These are phyloP conservation scores for Chloris gayana DNA, from an alignment of 176 grass and related monocot genomes.

Conservation along the genomic window DNA sequence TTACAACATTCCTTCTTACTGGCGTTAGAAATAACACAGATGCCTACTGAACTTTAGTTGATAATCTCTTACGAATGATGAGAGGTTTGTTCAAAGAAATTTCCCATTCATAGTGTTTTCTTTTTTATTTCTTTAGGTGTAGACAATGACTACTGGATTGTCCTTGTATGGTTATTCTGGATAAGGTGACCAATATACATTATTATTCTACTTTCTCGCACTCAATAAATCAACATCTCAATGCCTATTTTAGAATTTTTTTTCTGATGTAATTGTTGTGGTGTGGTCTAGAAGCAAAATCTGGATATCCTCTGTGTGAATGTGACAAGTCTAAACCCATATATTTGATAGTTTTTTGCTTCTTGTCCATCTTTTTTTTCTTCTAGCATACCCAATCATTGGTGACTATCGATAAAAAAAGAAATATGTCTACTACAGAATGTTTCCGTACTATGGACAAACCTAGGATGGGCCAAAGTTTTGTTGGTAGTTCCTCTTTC, in stretches of 20 bases:
- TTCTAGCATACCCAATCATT: no score
- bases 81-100: not conserved
- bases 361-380: no score
- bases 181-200: not conserved
- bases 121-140: not conserved
- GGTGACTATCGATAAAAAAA: not conserved
- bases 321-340: not conserved
- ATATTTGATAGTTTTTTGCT: no score
- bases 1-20: not conserved
- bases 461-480: not conserved
- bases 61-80: no score
- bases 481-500: not conserved
- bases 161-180: not conserved
- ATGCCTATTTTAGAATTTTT: not conserved
- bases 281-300: not conserved
- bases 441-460: not conserved
- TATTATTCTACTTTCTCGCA: not conserved
- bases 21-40: no score
- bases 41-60: no score
- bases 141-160: not conserved
- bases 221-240: not conserved
- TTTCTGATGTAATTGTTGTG: not conserved
- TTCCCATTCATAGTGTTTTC: not conserved
- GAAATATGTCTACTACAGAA: not conserved
- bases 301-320: not conserved